These are phyloP conservation scores for Solanum pinnatisectum DNA, from an alignment of 257 asterid genomes.

Conservation along the genomic window DNA sequence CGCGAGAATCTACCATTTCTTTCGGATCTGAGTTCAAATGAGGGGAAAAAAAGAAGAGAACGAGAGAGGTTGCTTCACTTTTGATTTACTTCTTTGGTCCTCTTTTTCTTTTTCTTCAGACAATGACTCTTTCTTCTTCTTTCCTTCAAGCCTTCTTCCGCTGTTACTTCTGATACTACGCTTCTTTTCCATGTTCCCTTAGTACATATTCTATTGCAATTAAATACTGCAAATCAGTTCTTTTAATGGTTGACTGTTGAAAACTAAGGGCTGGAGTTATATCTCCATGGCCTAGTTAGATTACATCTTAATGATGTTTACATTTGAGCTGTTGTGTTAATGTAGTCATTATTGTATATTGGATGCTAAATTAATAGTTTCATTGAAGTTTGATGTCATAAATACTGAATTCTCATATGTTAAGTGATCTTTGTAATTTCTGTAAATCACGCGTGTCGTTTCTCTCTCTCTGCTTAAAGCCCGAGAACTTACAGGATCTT, in stretches of 20 bases:
- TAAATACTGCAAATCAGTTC: neutral
- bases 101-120: neutral
- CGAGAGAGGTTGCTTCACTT: neutral
- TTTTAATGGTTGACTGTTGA: neutral
- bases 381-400: neutral
- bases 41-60: neutral
- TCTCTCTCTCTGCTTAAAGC: neutral
- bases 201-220: neutral
- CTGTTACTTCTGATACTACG: neutral
- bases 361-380: neutral
- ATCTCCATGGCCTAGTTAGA: neutral
- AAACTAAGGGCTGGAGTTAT: neutral
- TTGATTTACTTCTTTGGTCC: neutral
- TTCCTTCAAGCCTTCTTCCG: neutral
- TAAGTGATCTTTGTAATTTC: neutral
- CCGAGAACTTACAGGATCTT: neutral
- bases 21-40: neutral
- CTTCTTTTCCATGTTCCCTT: neutral
- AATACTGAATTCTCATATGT: neutral
- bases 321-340: neutral
- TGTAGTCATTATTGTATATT: neutral
- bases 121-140: neutral
- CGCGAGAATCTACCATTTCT: neutral
- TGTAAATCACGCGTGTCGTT: neutral
- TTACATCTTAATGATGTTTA: neutral